These are phyloP conservation scores for Xylariaceae sp. DNA, from an alignment of 2,329 filamentous ascomycete genomes.

Conservation along the genomic window DNA sequence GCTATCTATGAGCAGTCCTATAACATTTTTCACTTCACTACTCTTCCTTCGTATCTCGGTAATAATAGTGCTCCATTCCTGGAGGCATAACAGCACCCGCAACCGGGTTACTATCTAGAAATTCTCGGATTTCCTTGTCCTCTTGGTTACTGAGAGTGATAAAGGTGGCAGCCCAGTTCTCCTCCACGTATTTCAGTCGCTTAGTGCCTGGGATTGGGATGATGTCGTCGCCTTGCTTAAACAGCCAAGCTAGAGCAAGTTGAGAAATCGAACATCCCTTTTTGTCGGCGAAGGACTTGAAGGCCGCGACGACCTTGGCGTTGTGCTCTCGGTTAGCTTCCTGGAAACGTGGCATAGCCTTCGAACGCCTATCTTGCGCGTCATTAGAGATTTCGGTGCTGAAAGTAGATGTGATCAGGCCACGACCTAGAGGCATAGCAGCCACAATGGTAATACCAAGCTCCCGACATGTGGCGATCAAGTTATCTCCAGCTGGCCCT, in stretches of 20 bases:
- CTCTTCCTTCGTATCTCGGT: not conserved
- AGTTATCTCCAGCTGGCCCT: constrained; percentile 29
- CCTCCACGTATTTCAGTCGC: constrained; percentile 33
- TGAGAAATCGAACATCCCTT: constrained; percentile 45
- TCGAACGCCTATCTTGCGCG: not conserved
- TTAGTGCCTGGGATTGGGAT: constrained; percentile 39
- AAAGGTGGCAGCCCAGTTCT: constrained; percentile 28
- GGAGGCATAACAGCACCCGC: not conserved
- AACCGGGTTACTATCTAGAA: not conserved
- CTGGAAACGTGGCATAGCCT: constrained; percentile 36
- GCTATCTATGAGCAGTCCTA: no score
- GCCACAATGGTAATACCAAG: constrained; percentile 42
- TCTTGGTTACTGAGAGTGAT: constrained; percentile 25
- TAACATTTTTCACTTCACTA: no score
- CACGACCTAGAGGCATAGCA: constrained; percentile 40
- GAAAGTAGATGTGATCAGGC: constrained; percentile 40
- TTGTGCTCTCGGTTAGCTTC: constrained; percentile 50
- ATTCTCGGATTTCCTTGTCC: constrained; percentile 2
- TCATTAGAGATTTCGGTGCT: constrained; percentile 21
- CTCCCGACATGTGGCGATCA: constrained; percentile 43
- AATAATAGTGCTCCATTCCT: not conserved
- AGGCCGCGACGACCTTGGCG: constrained; percentile 26
- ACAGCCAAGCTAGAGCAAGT: constrained; percentile 54
- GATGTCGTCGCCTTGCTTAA: constrained; percentile 42
- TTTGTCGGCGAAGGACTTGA: constrained; percentile 24